Conservation (phyloP, 768 basidiomycete species). For the Mycena epipterygia region DNA sequence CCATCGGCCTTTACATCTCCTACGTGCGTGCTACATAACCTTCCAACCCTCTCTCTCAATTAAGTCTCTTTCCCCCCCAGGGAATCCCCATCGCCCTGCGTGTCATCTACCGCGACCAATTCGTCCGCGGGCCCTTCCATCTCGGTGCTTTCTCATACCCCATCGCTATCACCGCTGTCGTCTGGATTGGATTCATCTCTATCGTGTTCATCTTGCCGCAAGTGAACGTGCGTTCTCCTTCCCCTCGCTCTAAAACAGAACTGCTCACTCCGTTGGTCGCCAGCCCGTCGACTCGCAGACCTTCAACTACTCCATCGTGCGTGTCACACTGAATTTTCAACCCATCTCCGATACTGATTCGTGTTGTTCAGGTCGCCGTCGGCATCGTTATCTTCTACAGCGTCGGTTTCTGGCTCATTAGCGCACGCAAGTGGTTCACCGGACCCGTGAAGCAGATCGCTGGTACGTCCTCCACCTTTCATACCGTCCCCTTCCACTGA, state of each 20-base stretch:
- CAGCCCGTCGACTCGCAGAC: conserved; percentile 79
- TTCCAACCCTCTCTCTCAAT: neutral
- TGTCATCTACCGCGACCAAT: conserved; percentile 69
- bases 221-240: conserved; percentile 59
- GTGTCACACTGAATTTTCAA: neutral
- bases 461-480: conserved; percentile 50
- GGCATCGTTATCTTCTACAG: conserved; percentile 78
- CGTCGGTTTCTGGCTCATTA: conserved; percentile 77
- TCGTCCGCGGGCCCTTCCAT: conserved; percentile 80
- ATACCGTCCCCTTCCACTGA: neutral
- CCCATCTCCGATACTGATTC: neutral
- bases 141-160: conserved; percentile 75
- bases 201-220: conserved; percentile 82
- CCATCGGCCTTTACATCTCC: conserved; percentile 83
- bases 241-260: neutral
- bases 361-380: conserved; percentile 62
- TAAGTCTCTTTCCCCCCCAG: conserved; percentile 35
- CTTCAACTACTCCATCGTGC: conserved; percentile 76
- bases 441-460: conserved; percentile 78
- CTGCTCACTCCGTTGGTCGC: conserved; percentile 4
- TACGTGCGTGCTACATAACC: conserved; percentile 61
- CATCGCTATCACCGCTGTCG: conserved; percentile 66
- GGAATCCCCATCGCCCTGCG: conserved; percentile 80
- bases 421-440: conserved; percentile 79
- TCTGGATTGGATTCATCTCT: conserved; percentile 81